phyloP scores from a whole-genome alignment of 2,329 filamentous ascomycete genomes.

The Lasiodiplodia hormozganensis region DNA sequence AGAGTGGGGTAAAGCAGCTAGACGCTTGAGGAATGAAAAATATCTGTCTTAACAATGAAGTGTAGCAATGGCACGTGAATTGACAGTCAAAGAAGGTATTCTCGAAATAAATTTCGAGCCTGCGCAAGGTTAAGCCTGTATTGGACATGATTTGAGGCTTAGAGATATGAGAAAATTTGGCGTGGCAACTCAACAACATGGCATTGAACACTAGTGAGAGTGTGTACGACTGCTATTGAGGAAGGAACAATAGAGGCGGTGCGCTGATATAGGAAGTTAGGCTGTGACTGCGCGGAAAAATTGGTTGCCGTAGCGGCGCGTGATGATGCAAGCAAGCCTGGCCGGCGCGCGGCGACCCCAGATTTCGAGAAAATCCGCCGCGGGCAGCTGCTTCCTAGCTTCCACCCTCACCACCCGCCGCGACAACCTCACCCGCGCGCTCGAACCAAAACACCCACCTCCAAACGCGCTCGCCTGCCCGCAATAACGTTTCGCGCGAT shows the following conservation, averaged over 20 bases:
- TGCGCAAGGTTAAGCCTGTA: neutral
- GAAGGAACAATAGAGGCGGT: neutral
- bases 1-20: neutral
- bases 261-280: neutral
- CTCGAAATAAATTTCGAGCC: neutral
- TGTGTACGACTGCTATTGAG: neutral
- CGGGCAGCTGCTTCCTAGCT: conserved; percentile 1
- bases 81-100: neutral
- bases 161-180: neutral
- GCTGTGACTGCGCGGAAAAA: neutral
- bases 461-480: no score
- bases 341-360: conserved; percentile 1
- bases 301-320: conserved; percentile 11
- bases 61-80: neutral
- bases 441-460: neutral
- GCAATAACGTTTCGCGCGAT: neutral
- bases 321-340: conserved; percentile 22
- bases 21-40: neutral
- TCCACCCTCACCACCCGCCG: conserved; percentile 2
- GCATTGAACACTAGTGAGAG: neutral
- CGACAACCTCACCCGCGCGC: neutral
- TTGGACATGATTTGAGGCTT: neutral
- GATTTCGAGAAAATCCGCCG: conserved; percentile 19
- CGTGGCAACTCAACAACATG: neutral
- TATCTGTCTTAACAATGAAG: neutral